Base-by-base conservation (phyloP, 352 stramenopile genomes). In the Pythium sp. region DNA sequence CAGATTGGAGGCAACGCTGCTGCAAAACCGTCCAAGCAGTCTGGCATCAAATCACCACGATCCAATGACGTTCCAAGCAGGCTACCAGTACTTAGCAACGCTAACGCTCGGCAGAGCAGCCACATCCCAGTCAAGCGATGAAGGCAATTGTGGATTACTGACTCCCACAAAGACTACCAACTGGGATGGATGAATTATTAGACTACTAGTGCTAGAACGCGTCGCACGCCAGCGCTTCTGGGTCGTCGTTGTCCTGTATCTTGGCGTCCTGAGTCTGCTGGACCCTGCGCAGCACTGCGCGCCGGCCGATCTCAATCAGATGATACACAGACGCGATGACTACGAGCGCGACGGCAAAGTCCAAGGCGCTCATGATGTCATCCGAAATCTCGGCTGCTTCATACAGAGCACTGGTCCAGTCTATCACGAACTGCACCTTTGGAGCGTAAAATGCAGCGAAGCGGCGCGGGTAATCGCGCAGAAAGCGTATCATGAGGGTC, bases 371-470 rank as follows among this genome's bases (percentile, higher is more conserved):
- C 11, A 22, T 34, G 36, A 69, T 14, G 28, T 69, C 69, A 11
- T 72, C 65, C 8, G 64, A 49, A 18, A 64, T n/a, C 55, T 59
- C 64, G 20, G 64, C 7, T n/a, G 41, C 24, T 38, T 65, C 53
- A 9, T 46, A 30, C 26, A 41, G 34, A 32, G 43, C n/a, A 14
- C 15, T 20, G 8, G 4, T 43, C 46, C 64, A 53, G 11, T 49
- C 55, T 49, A 24, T 5, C 0, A 65, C 7, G 0, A 47, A 38
- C 24, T 43, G n/a, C 1, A 61, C 18, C 43, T 65, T 75, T 8
- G 70, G 66, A 7, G 56, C 41, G 30, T 75, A 75, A 56, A 72
- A 75, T 2, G 61, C 22, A 9, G 47, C 28, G 28, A 75, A 75
- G 61, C 66, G 70, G 20, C 28, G 36, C 22, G 70, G 66, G 38